Evolutionary conservation across 768 basidiomycete genomes (phyloP), one percentile per base, ranked within the genome.

Genomic region (Boletus vermiculosoides): DNA sequence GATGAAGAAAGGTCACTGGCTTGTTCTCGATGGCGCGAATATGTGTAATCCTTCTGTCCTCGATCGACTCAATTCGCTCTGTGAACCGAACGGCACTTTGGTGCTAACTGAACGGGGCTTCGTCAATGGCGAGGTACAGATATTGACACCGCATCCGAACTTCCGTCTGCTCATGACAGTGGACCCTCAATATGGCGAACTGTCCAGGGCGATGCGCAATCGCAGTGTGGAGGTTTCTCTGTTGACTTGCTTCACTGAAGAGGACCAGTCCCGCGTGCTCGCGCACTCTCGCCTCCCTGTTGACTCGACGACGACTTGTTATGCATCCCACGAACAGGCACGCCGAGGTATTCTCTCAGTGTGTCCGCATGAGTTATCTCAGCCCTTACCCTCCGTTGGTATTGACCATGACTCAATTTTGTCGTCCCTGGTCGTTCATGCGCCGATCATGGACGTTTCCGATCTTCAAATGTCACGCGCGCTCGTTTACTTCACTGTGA

Each of bases 151-250:
- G 2, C 95, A 98, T 68, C 85, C 88, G 2, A 78, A 87, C 62
- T 99, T 99, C 75, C 83, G 95, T 28, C 77, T 99, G 6, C 89
- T 98, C 74, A 96, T 99, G 94, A 84, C 87, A 2, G 85, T 95
- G 50, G 92, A 99, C 67, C 90, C 93, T 30, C 86, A 87, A 59
- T 81, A 88, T 59, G 97, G 97, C 45, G 97, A 99, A 73, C 77
- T 98, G 12, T 98, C 97, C 2, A 82, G 97, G 37, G 97, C 97
- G 2, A 99, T 99, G 97, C 88, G 97, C 25, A 99, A 99, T 73
- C 85, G 97, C 55, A 96, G 96, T 18, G 77, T 97, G 36, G 97
- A 99, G 72, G 80, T 98, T 46, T 80, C 81, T 30, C 64, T 94
- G 52, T 52, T 78, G 11, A 50, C 67, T 6, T 51, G 56, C 20